These are phyloP conservation scores for Agroathelia rolfsii DNA, from an alignment of 1,284 basidiomycete genomes.

Conservation along the genomic window DNA sequence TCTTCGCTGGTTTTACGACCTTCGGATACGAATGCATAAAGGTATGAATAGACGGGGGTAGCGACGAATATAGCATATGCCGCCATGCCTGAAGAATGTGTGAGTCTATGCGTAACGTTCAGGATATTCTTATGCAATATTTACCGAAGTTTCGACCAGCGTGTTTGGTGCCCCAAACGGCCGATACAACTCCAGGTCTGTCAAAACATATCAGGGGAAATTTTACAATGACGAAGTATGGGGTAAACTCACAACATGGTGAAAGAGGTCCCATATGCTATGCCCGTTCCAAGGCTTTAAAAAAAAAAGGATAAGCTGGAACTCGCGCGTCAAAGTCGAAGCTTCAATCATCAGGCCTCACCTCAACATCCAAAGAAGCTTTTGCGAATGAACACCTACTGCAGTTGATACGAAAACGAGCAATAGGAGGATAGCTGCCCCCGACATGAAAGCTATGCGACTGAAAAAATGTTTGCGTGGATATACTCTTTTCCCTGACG, in stretches of 20 bases:
- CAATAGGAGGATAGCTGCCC: slow-evolving; percentile 36
- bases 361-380: slow-evolving; percentile 55
- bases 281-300: slow-evolving; percentile 47
- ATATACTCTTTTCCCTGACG: slow-evolving; percentile 26
- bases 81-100: too few relatives aligned
- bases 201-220: slow-evolving; percentile 4
- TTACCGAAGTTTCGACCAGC: slow-evolving; percentile 69
- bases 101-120: too few relatives aligned
- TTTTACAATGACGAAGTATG: not conserved
- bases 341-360: slow-evolving; percentile 16
- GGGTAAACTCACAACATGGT: slow-evolving; percentile 48
- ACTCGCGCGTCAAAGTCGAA: slow-evolving; percentile 7
- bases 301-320: slow-evolving; percentile 6
- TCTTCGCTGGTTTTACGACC: slow-evolving; percentile 29
- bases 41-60: slow-evolving; percentile 62
- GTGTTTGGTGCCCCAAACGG: slow-evolving; percentile 60
- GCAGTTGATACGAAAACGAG: slow-evolving; percentile 45
- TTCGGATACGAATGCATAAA: slow-evolving; percentile 60
- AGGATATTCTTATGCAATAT: too few relatives aligned
- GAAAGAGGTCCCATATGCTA: slow-evolving; percentile 59
- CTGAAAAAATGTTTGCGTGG: slow-evolving; percentile 45
- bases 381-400: slow-evolving; percentile 34
- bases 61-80: slow-evolving; percentile 67
- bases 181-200: slow-evolving; percentile 59
- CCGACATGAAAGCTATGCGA: slow-evolving; percentile 46